phyloP scores from a whole-genome alignment of 2,329 filamentous ascomycete genomes.

The Fusarium neocosmosporiellum region DNA sequence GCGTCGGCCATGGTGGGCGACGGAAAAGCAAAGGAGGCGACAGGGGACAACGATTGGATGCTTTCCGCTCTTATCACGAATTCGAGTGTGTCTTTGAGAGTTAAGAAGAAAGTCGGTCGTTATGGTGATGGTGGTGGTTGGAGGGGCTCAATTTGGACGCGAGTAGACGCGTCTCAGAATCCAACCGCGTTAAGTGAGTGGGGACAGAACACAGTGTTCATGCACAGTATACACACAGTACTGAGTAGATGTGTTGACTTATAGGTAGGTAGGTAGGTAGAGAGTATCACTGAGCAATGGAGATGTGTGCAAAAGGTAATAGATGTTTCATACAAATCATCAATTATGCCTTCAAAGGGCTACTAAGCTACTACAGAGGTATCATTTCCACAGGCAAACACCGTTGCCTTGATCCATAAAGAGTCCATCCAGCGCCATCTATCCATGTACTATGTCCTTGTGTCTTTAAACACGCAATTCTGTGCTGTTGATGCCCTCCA shows the following conservation, averaged over 20 bases:
- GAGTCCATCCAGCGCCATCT: slow-evolving; percentile 30
- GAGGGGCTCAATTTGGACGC: slow-evolving; percentile 34
- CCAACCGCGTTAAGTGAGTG: slow-evolving; percentile 38
- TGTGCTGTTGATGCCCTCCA: slow-evolving; percentile 20
- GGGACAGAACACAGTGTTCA: background rate
- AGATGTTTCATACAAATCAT: background rate
- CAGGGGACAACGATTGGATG: background rate
- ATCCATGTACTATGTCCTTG: slow-evolving; percentile 5
- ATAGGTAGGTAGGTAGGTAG: background rate
- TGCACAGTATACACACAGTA: slow-evolving; percentile 3
- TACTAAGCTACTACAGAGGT: slow-evolving; percentile 16
- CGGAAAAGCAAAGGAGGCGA: background rate
- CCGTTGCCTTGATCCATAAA: slow-evolving; percentile 13
- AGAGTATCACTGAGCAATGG: background rate
- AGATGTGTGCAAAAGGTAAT: background rate
- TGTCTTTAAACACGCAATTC: slow-evolving; percentile 21
- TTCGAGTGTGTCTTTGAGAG: background rate
- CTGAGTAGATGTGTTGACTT: background rate
- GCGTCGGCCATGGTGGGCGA: slow-evolving; percentile 50
- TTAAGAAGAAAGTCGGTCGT: slow-evolving; percentile 10
- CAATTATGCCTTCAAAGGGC: slow-evolving; percentile 8
- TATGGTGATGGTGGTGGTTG: slow-evolving; percentile 28
- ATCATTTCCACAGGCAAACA: slow-evolving; percentile 28
- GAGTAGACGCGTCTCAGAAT: slow-evolving; percentile 34
- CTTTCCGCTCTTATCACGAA: background rate